Evolutionary conservation across 176 grass and related monocot species (phyloP).

Genomic region (Stipa capillata): DNA sequence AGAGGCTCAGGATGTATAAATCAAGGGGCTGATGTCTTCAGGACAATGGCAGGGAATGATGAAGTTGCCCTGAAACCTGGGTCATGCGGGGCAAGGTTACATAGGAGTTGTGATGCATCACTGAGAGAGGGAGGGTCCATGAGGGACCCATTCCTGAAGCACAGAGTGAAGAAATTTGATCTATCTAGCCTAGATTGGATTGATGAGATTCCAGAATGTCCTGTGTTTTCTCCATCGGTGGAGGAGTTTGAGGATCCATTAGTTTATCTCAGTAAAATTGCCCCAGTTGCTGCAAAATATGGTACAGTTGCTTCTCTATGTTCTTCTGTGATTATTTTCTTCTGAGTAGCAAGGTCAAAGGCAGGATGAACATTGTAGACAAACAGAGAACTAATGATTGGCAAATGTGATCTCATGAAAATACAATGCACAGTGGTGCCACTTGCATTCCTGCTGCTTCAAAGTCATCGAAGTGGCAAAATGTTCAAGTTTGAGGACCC

Average conservation of each 20-base stretch:
- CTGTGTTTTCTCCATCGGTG: constrained; percentile 70
- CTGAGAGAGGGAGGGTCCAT: constrained; percentile 16
- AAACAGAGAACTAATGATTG: not conserved
- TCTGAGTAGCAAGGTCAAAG: not conserved
- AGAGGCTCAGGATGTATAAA: not conserved
- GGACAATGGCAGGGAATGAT: constrained; percentile 52
- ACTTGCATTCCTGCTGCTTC: not conserved
- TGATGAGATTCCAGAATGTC: constrained; percentile 85
- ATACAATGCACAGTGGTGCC: not conserved
- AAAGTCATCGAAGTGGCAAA: not conserved
- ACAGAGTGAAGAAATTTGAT: constrained; percentile 74
- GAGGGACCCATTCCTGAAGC: constrained; percentile 64
- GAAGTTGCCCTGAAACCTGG: constrained; percentile 47
- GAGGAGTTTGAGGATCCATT: constrained; percentile 91
- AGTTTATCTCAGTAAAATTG: constrained; percentile 78
- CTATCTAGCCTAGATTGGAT: constrained; percentile 86
- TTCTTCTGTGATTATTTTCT: not conserved
- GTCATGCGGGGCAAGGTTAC: constrained; percentile 52
- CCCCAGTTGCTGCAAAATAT: constrained; percentile 67
- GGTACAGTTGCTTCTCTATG: constrained; percentile 37
- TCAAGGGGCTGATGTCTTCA: constrained; percentile 20
- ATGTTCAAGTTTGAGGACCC: not conserved
- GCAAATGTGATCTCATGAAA: constrained; percentile 1
- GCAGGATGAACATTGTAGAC: not conserved
- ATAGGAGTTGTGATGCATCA: constrained; percentile 36